Conservation (phyloP, 192 early-diverging fungal genomes). For the Backusella sp. region DNA sequence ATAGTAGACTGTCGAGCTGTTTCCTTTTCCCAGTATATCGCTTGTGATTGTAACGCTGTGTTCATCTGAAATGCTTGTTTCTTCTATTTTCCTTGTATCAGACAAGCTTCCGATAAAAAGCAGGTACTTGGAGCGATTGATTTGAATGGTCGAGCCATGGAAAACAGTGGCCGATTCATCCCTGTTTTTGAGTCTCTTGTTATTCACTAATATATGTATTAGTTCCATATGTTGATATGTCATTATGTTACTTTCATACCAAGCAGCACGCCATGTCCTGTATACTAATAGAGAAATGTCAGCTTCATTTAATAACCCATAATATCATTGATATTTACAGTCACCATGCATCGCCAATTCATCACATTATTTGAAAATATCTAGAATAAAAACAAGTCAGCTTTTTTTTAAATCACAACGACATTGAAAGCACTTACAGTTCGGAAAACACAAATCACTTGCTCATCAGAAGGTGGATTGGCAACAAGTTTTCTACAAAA, state of each 20-base stretch:
- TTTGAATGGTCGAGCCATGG: not conserved
- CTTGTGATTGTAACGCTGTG: not conserved
- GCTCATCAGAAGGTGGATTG: not conserved
- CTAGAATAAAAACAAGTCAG: not conserved
- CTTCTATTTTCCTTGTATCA: not conserved
- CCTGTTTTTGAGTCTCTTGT: not conserved
- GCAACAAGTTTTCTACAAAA: not conserved
- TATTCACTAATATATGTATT: not conserved
- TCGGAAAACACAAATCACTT: not conserved
- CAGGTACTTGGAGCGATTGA: not conserved
- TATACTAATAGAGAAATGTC: not conserved
- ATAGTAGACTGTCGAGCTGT: not conserved
- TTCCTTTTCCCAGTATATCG: not conserved
- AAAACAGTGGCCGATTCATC: not conserved
- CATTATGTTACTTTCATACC: not conserved
- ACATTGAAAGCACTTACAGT: not conserved
- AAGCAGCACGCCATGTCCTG: not conserved
- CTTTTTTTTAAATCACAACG: not conserved
- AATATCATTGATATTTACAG: not conserved
- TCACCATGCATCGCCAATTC: not conserved
- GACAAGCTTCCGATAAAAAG: not conserved
- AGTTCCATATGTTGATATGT: not conserved
- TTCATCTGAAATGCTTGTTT: not conserved
- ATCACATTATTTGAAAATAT: too few relatives aligned
- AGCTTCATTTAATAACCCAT: not conserved